Evolutionary conservation across 495 filamentous ascomycete genomes (phyloP), one percentile per base, ranked within the genome.

Genomic region (Penicillium riverlandense): DNA sequence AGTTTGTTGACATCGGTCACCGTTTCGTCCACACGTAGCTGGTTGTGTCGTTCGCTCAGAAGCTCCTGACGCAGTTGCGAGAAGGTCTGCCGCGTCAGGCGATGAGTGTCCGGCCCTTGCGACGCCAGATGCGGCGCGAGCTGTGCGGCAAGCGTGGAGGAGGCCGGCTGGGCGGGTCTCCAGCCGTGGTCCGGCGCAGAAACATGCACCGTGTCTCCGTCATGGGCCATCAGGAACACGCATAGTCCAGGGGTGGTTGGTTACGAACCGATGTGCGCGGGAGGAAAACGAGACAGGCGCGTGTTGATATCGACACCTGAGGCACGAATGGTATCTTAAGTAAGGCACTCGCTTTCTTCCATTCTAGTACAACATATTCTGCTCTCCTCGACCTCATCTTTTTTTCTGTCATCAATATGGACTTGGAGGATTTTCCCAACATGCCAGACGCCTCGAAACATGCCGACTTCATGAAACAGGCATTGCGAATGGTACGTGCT

Each of bases 1-100:
- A 97, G 74, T 63, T 86, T 83, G 58, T 86, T 81, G 49, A 91
- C 88, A 58, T 89, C 78, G 7, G 80, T 75, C 38, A 86, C 62
- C 47, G 82, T 80, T 41, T 86, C 80, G 45, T 83, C 78, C 6
- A 72, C 71, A 57, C 45, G 69, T 33, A 52, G 49, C 55, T 56
- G 65, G 53, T 45, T 69, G 33, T 66, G 50, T 70, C 68, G 47
- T 49, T 63, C 52, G 56, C 67, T 57, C 11, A 84, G 63, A 32
- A 86, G 71, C 54, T 88, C 85, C 35, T 75, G 66, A 29, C 88
- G 72, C 14, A 90, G 71, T 47, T 80, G 72, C 7, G 75, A 67
- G 42, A 90, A 84, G 0, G 72, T 72, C 48, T 80, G 70, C 46
- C 68, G 74, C 33, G 68, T 69, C 10, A 71, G 55, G 40, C 55